Evolutionary conservation across 2,329 filamentous ascomycete genomes (phyloP), one percentile per base, ranked within the genome.

Genomic region (Penicillium sp.): DNA sequence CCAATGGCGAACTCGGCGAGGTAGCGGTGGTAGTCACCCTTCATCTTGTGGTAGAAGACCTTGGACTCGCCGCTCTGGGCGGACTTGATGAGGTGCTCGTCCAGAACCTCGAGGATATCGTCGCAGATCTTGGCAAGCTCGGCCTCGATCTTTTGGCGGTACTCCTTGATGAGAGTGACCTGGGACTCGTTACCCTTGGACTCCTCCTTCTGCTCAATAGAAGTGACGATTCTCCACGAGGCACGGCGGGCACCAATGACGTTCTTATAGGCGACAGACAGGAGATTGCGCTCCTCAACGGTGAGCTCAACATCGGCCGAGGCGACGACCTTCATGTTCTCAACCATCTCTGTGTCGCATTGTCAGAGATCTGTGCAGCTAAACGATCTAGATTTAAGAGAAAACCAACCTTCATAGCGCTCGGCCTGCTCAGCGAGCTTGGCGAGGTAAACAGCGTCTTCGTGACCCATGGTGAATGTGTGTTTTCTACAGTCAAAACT

Each of bases 31-130:
- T 97, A 97, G 82, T 97, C 93, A 80, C 93, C 93, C 91, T 96
- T 97, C 93, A 97, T 97, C 89, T 97, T 97, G 89, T 97, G 93
- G 84, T 97, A 97, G 83, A 97, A 97, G 72, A 97, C 93, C 88
- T 97, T 97, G 73, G 92, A 96, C 85, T 97, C 93, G 80, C 93
- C 93, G 73, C 87, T 91, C 84, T 94, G 89, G 70, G 93, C 93
- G 71, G 90, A 94, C 71, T 91, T 90, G 73, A 97, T 97, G 74
- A 97, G 84, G 83, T 93, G 90, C 81, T 93, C 81, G 82, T 97
- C 92, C 58, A 97, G 87, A 71, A 96, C 93, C 71, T 96, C 90
- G 65, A 97, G 89, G 76, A 97, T 94, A 76, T 97, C 93, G 77
- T 96, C 89, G 83, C 93, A 97, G 83, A 97, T 94, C 85, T 96